phyloP scores from a whole-genome alignment of 2,329 filamentous ascomycete species.

The Hypoxylon sp. region DNA sequence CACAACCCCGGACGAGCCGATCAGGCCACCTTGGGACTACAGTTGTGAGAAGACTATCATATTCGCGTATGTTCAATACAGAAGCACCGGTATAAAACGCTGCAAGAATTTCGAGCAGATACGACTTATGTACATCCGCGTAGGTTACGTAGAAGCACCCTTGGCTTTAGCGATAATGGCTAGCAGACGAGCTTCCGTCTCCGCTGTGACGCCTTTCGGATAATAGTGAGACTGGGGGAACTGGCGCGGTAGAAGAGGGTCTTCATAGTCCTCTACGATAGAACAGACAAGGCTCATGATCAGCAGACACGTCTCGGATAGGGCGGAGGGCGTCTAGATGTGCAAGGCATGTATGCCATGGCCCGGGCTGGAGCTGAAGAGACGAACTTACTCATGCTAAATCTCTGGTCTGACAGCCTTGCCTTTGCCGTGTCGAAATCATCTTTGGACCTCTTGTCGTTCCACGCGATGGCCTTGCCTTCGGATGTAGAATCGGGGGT shows the following conservation, averaged over 20 bases:
- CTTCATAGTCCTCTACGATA: conserved; percentile 53
- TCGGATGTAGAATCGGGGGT: conserved; percentile 41
- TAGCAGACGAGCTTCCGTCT: conserved; percentile 52
- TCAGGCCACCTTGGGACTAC: too few relatives aligned
- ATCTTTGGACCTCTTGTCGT: conserved; percentile 52
- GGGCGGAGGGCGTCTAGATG: neutral
- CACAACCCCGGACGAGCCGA: too few relatives aligned
- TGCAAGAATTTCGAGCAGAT: neutral
- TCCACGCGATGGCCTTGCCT: conserved; percentile 40
- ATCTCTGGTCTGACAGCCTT: conserved; percentile 55
- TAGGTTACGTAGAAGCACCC: conserved; percentile 3
- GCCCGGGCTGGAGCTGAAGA: conserved; percentile 18
- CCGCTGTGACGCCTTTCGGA: conserved; percentile 51
- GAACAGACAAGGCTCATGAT: neutral
- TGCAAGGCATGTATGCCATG: neutral
- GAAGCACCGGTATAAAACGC: neutral
- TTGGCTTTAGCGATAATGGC: conserved; percentile 45
- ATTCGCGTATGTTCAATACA: neutral
- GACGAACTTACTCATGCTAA: conserved; percentile 54
- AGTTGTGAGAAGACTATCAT: neutral
- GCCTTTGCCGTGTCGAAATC: conserved; percentile 52
- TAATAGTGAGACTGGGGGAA: conserved; percentile 45
- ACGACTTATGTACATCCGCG: neutral
- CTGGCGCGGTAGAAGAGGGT: conserved; percentile 55
- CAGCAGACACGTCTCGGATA: neutral